Evolutionary conservation across 768 basidiomycete species (phyloP).

Genomic region (Trichaptum fuscoviolaceum): DNA sequence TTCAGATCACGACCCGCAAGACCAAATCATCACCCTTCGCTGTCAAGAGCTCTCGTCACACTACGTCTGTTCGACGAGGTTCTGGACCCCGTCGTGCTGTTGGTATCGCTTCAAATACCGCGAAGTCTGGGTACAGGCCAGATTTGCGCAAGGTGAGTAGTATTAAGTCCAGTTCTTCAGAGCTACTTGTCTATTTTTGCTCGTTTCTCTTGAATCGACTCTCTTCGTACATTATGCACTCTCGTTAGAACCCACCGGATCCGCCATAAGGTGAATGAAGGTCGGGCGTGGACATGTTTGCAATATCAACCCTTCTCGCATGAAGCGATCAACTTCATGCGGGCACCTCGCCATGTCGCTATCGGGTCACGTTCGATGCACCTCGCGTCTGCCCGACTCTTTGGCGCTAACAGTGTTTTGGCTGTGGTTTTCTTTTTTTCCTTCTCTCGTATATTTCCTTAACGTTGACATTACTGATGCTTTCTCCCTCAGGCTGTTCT

Average conservation of each 20-base stretch:
- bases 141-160: constrained; percentile 74
- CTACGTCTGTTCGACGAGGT: constrained; percentile 54
- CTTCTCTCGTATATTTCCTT: constrained; percentile 9
- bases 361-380: constrained; percentile 66
- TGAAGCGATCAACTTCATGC: constrained; percentile 57
- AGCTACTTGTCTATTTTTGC: constrained; percentile 5
- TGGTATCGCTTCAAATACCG: constrained; percentile 53
- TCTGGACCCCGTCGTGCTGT: constrained; percentile 67
- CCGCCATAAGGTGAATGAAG: constrained; percentile 60
- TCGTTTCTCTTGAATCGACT: not conserved
- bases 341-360: constrained; percentile 67
- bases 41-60: constrained; percentile 44
- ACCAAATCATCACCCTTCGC: constrained; percentile 47
- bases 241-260: constrained; percentile 92
- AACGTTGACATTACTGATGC: constrained; percentile 25
- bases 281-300: constrained; percentile 94
- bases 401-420: constrained; percentile 55
- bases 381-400: constrained; percentile 63
- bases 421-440: constrained; percentile 17
- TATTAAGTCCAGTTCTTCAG: constrained; percentile 2
- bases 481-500: constrained; percentile 52
- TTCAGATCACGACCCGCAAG: constrained; percentile 65
- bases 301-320: constrained; percentile 53
- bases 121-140: constrained; percentile 69
- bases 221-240: constrained; percentile 42